Conservation (phyloP, 306 rosid species). For the Quercus berberidifolia region DNA sequence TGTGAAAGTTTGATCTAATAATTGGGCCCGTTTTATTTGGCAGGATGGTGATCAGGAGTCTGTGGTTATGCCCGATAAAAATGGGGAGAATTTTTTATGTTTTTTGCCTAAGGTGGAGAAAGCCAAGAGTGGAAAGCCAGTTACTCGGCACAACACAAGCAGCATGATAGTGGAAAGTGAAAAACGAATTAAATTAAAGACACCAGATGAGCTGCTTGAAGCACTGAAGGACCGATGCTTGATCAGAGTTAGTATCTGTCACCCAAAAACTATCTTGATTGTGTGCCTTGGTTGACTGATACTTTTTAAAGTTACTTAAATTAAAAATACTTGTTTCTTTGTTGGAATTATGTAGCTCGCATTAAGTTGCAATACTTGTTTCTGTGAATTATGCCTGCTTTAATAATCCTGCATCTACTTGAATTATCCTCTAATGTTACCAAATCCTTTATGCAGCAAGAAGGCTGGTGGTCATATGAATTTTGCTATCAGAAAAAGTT, state of each 20-base stretch:
- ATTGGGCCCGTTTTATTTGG: constrained; percentile 10
- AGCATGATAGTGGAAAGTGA: constrained; percentile 83
- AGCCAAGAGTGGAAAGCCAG: constrained; percentile 58
- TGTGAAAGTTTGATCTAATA: background rate
- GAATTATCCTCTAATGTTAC: constrained; percentile 16
- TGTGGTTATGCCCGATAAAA: constrained; percentile 61
- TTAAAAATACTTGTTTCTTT: background rate
- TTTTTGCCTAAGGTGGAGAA: constrained; percentile 89
- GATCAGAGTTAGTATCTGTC: constrained; percentile 56
- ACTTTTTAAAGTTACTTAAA: background rate
- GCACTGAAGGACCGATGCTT: constrained; percentile 70
- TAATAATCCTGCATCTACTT: background rate
- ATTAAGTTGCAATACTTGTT: background rate
- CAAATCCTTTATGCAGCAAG: constrained; percentile 66
- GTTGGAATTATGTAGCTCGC: background rate
- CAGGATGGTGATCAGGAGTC: constrained; percentile 91
- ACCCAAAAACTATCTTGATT: constrained; percentile 8
- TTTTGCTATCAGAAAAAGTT: constrained; percentile 79
- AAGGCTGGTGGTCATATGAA: constrained; percentile 99
- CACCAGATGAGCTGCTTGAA: constrained; percentile 94
- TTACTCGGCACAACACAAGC: constrained; percentile 64
- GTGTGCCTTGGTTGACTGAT: background rate
- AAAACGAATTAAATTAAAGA: constrained; percentile 73
- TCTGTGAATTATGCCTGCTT: background rate
- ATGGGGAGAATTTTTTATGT: constrained; percentile 73